Conservation (phyloP, 2,329 filamentous ascomycete species). For the Beauveria sp. region DNA sequence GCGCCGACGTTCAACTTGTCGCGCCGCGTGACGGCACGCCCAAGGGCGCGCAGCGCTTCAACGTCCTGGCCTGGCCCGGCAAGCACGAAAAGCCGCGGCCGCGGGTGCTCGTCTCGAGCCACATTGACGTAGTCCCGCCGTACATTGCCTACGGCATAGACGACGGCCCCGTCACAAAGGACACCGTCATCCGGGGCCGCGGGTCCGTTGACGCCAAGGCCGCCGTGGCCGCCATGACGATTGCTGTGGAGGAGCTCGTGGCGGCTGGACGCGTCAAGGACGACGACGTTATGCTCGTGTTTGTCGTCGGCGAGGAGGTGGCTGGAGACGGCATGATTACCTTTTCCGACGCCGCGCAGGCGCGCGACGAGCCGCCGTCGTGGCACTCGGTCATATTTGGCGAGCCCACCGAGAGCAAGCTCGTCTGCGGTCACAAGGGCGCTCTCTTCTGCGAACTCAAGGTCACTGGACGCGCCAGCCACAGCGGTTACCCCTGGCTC, state of each 20-base stretch:
- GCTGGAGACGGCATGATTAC: conserved; percentile 70
- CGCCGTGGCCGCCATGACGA: conserved; percentile 65
- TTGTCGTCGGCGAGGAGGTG: conserved; percentile 76
- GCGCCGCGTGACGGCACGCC: conserved; percentile 22
- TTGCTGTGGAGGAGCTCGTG: conserved; percentile 53
- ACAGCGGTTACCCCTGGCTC: conserved; percentile 88
- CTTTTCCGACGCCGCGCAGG: conserved; percentile 34
- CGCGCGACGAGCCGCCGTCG: conserved; percentile 25
- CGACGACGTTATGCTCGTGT: conserved; percentile 52
- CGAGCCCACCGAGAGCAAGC: conserved; percentile 82
- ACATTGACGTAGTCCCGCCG: conserved; percentile 75
- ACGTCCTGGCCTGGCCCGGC: conserved; percentile 63
- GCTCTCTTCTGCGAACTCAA: conserved; percentile 59
- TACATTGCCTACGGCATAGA: conserved; percentile 60
- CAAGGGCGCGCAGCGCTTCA: conserved; percentile 43
- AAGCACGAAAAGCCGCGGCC: conserved; percentile 38
- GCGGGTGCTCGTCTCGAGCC: conserved; percentile 62
- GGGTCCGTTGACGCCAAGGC: conserved; percentile 68
- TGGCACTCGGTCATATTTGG: conserved; percentile 76
- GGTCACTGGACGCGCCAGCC: conserved; percentile 68
- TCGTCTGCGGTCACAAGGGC: conserved; percentile 90
- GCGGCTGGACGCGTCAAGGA: conserved; percentile 29
- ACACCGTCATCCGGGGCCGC: conserved; percentile 58
- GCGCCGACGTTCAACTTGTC: conserved; percentile 35
- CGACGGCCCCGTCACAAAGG: conserved; percentile 32